Conservation (phyloP, 2,329 filamentous ascomycete genomes). For the Cladosporium sp. region DNA sequence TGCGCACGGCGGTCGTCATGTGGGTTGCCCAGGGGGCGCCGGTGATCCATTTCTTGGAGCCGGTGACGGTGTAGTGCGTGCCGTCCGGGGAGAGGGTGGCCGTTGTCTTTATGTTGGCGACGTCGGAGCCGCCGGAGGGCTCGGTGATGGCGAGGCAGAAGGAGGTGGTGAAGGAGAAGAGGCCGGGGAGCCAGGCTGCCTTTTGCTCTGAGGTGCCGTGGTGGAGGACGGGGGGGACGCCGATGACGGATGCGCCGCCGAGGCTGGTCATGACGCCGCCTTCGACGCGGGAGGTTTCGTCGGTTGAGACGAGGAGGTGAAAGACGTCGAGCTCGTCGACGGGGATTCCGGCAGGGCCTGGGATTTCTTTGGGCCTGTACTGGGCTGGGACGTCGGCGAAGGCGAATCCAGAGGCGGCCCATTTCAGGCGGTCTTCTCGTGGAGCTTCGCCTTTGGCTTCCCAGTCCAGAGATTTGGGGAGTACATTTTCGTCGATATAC, state of each 20-base stretch:
- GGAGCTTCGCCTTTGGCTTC: constrained; percentile 47
- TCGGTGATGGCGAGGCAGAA: constrained; percentile 63
- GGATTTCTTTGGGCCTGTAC: constrained; percentile 37
- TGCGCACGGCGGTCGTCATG: constrained; percentile 53
- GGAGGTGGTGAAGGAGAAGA: constrained; percentile 53
- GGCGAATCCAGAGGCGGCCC: constrained; percentile 36
- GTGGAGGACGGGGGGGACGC: constrained; percentile 57
- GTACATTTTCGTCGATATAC: constrained; percentile 54
- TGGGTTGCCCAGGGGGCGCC: constrained; percentile 38
- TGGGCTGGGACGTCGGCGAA: constrained; percentile 40
- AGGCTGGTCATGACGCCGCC: constrained; percentile 53
- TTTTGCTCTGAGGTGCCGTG: constrained; percentile 57
- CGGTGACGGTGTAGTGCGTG: constrained; percentile 56
- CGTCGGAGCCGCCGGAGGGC: constrained; percentile 56
- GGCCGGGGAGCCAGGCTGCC: constrained; percentile 50
- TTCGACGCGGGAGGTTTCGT: constrained; percentile 29
- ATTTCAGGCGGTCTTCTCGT: constrained; percentile 37
- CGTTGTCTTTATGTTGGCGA: constrained; percentile 57
- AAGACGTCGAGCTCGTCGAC: constrained; percentile 50
- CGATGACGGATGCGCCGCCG: constrained; percentile 56
- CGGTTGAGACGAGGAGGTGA: constrained; percentile 36
- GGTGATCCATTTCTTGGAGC: constrained; percentile 56
- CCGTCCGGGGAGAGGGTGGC: constrained; percentile 42
- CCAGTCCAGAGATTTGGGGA: constrained; percentile 57
- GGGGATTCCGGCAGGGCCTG: constrained; percentile 41